phyloP scores from a whole-genome alignment of 1,284 basidiomycete species.

The Pseudozyma hubeiensis region DNA sequence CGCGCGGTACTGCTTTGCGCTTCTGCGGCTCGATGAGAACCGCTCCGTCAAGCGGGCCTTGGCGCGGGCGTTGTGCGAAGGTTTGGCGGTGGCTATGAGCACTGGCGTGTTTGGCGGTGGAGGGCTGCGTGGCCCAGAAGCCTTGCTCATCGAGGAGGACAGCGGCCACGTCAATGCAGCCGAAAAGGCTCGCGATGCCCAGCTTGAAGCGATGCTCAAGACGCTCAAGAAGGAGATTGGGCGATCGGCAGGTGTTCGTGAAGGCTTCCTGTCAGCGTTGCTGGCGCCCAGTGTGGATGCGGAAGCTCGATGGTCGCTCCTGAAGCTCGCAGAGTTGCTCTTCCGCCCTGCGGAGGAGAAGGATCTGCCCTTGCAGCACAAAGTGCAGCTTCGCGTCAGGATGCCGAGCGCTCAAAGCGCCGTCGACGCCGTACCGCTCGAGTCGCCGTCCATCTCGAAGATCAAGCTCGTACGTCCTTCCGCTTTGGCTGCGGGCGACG shows the following conservation, averaged over 20 bases:
- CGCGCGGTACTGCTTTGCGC: constrained; percentile 88
- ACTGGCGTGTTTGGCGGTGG: constrained; percentile 82
- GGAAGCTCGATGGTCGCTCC: constrained; percentile 87
- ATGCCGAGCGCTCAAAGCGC: constrained; percentile 56
- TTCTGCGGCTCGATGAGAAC: constrained; percentile 87
- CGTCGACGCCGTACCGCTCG: constrained; percentile 18
- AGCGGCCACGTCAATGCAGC: constrained; percentile 42
- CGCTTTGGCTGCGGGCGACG: constrained; percentile 16
- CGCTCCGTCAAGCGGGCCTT: constrained; percentile 85
- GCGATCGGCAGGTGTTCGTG: constrained; percentile 64
- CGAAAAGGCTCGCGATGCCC: constrained; percentile 69
- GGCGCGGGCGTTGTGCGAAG: constrained; percentile 85
- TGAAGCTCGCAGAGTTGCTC: constrained; percentile 91
- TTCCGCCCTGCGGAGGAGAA: constrained; percentile 75
- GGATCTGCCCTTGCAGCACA: constrained; percentile 57
- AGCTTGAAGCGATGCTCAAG: constrained; percentile 72
- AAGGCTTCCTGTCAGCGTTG: constrained; percentile 64
- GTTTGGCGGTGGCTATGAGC: constrained; percentile 84
- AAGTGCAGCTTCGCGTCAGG: constrained; percentile 74
- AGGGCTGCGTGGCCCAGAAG: constrained; percentile 44
- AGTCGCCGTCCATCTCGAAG: constrained; percentile 43
- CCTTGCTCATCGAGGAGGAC: constrained; percentile 54
- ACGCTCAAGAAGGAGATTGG: constrained; percentile 65
- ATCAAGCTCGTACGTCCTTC: constrained; percentile 50
- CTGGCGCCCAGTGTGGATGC: constrained; percentile 75